Percentiles rank a stretch among this genome's conserved stretches.
Conservation (phyloP, 2,329 filamentous ascomycete species). For the Colletotrichum trifolii region DNA sequence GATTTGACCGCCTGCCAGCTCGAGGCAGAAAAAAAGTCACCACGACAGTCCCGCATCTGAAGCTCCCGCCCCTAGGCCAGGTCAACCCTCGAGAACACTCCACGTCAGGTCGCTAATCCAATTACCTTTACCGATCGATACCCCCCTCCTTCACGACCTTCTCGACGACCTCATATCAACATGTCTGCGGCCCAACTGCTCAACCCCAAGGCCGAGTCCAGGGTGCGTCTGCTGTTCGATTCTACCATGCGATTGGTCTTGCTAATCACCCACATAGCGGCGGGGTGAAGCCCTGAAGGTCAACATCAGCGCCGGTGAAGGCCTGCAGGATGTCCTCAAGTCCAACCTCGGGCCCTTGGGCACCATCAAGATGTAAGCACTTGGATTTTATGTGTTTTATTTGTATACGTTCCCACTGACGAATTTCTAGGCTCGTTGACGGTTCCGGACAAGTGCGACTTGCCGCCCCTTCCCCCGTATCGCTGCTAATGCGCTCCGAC, state of each 20-base stretch:
- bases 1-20: slow-evolving; percentile 34
- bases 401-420: slow-evolving; percentile 41
- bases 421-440: slow-evolving; percentile 69
- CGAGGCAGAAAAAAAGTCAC: slow-evolving; percentile 38
- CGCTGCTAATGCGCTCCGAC: slow-evolving; percentile 37
- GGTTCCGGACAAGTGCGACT: slow-evolving; percentile 72
- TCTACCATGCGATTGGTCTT: slow-evolving; percentile 51
- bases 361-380: slow-evolving; percentile 88
- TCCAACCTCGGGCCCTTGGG: slow-evolving; percentile 95
- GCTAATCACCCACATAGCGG: slow-evolving; percentile 68
- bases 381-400: slow-evolving; percentile 3
- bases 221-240: slow-evolving; percentile 68
- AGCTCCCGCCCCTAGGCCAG: slow-evolving; percentile 27
- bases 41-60: slow-evolving; percentile 36
- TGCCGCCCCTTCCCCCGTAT: slow-evolving; percentile 30
- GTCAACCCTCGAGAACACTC: slow-evolving; percentile 36
- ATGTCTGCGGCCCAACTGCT: slow-evolving; percentile 99
- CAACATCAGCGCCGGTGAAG: slow-evolving; percentile 97
- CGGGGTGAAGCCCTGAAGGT: slow-evolving; percentile 96
- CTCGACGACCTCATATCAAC: slow-evolving; percentile 39
- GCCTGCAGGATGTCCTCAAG: slow-evolving; percentile 91
- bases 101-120: slow-evolving; percentile 36
- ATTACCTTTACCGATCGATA: slow-evolving; percentile 31
- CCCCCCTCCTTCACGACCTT: slow-evolving; percentile 23
- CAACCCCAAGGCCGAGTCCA: slow-evolving; percentile 98